Conservation (phyloP, 2,329 filamentous ascomycete species). For the Fusarium sororula region DNA sequence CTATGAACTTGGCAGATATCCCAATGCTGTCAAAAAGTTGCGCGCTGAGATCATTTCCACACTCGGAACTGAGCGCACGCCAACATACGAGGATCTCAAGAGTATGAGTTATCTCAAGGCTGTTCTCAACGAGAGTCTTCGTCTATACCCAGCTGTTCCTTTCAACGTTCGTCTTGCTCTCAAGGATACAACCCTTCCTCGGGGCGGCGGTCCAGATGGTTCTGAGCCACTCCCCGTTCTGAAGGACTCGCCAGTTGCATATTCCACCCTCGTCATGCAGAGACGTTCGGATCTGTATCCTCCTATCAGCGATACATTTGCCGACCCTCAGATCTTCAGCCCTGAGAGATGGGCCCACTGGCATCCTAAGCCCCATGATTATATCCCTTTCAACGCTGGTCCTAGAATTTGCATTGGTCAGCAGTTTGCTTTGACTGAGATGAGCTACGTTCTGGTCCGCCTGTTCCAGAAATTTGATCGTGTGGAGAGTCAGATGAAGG, state of each 20-base stretch:
- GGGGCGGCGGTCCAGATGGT: slow-evolving; percentile 73
- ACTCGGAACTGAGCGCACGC: slow-evolving; percentile 69
- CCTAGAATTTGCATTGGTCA: slow-evolving; percentile 80
- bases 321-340: slow-evolving; percentile 61
- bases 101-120: slow-evolving; percentile 84
- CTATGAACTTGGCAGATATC: slow-evolving; percentile 81
- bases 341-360: slow-evolving; percentile 74
- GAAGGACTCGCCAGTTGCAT: slow-evolving; percentile 72
- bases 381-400: slow-evolving; percentile 79
- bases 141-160: slow-evolving; percentile 80
- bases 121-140: slow-evolving; percentile 79
- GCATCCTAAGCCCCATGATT: slow-evolving; percentile 74
- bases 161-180: slow-evolving; percentile 80
- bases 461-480: slow-evolving; percentile 76
- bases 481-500: slow-evolving; percentile 66
- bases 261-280: slow-evolving; percentile 78
- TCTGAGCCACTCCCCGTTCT: slow-evolving; percentile 69
- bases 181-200: slow-evolving; percentile 77
- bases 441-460: slow-evolving; percentile 75
- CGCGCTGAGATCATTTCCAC: slow-evolving; percentile 75
- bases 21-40: slow-evolving; percentile 72
- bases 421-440: slow-evolving; percentile 83
- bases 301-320: slow-evolving; percentile 54
- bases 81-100: slow-evolving; percentile 84
- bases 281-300: slow-evolving; percentile 72